Conservation (phyloP, 2,329 filamentous ascomycete genomes). For the Zelopaecilomyces penicillatus region DNA sequence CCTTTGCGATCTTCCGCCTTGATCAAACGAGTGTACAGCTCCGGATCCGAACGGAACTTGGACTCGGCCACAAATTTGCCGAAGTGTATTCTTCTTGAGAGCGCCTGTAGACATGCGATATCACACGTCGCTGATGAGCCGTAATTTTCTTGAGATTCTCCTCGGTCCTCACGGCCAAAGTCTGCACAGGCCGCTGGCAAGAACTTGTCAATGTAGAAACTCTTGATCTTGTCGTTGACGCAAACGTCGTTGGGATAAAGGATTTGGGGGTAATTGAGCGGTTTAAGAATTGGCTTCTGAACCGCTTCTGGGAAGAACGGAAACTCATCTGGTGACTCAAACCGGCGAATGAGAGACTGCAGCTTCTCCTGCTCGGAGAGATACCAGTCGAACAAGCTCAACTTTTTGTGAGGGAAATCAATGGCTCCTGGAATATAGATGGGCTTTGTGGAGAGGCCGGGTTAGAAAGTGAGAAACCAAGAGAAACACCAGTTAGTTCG, state of each 20-base stretch:
- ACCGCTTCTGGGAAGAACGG: constrained; percentile 87
- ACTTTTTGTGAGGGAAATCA: constrained; percentile 59
- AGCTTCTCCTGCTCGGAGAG: constrained; percentile 81
- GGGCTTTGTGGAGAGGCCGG: constrained; percentile 33
- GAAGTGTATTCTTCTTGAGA: constrained; percentile 89
- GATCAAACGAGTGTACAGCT: constrained; percentile 75
- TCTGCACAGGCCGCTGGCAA: constrained; percentile 76
- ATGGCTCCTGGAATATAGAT: constrained; percentile 82
- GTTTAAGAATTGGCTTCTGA: constrained; percentile 73
- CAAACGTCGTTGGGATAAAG: constrained; percentile 84
- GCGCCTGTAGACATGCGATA: constrained; percentile 79
- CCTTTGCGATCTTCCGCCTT: constrained; percentile 68
- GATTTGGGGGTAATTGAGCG: constrained; percentile 79
- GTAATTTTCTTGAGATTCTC: constrained; percentile 88
- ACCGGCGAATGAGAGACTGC: constrained; percentile 88
- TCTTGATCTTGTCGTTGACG: constrained; percentile 80
- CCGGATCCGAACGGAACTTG: constrained; percentile 80
- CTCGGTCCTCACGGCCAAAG: constrained; percentile 68
- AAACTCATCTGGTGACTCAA: constrained; percentile 93
- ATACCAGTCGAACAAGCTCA: constrained; percentile 92
- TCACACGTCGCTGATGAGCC: constrained; percentile 87
- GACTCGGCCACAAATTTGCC: constrained; percentile 97
- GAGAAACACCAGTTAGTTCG: not conserved
- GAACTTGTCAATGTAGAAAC: constrained; percentile 74
- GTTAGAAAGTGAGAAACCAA: constrained; percentile 3